Base-by-base conservation (phyloP, 805 yeast genomes). In the Geotrichum ghanense region DNA sequence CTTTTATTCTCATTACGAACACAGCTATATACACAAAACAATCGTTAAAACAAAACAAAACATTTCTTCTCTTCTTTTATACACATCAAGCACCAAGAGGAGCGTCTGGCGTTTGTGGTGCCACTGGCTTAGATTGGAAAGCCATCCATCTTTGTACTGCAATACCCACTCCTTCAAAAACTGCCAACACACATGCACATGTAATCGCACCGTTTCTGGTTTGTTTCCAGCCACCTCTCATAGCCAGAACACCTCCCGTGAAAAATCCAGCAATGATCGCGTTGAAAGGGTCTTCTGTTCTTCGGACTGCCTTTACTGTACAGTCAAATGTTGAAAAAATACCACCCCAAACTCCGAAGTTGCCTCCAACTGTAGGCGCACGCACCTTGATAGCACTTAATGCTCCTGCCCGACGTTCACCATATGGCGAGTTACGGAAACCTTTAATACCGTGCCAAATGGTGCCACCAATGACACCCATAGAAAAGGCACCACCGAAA, bases 281-380 rank as follows among this genome's bases (percentile, higher is more conserved):
- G 65, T 92, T 92, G 85, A 95, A 85, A 4, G 97, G 95, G 66
- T 92, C 98, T 67, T 92, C 98, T 73, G 97, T 86, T 68, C 87
- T 84, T 73, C 98, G 84, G 40, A 92, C 78, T 2, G 90, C 95
- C 67, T 90, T 92, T 42, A 92, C 95, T 14, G 89, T 76, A 73
- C 98, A 92, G 68, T 92, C 98, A 62, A 81, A 92, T 12, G 94
- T 83, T 26, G 97, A 87, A 64, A 92, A 92, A 58, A 92, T 72
- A 51, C 98, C 98, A 74, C 98, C 98, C 98, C 98, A 92, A 35
- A 86, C 95, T 71, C 98, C 98, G 61, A 92, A 90, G 68, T 92
- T 92, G 62, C 98, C 98, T 55, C 98, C 98, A 47, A 90, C 88
- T 44, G 90, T 96, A 35, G 99, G 99, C 2, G 97, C 97, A 66